A percentile compares a stretch with the other conserved stretches of the same genome.
phyloP scores from a whole-genome alignment of 2,329 filamentous ascomycete species.

The Elsinoe perseae region DNA sequence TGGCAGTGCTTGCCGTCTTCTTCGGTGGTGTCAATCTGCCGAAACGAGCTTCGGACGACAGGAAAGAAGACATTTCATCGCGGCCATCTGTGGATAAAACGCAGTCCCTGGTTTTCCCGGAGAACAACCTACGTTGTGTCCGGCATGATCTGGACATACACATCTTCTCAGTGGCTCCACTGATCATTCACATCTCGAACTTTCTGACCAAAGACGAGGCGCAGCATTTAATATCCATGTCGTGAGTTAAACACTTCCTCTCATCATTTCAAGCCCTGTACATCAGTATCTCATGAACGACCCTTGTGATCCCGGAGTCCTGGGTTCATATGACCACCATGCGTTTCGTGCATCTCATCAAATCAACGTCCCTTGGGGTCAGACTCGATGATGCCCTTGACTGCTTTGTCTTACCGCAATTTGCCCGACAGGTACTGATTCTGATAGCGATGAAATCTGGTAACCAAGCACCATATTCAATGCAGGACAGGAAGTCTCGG shows the following conservation, averaged over 20 bases:
- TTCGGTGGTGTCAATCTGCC: slow-evolving; percentile 24
- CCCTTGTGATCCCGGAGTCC: neutral
- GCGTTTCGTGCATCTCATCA: neutral
- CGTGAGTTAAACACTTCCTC: slow-evolving; percentile 33
- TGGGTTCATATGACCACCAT: no score
- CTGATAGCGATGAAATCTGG: slow-evolving; percentile 39
- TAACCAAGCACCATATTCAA: slow-evolving; percentile 49
- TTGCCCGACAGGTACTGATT: slow-evolving; percentile 4
- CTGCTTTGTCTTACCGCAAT: no score
- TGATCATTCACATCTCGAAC: slow-evolving; percentile 52
- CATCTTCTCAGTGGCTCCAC: slow-evolving; percentile 46
- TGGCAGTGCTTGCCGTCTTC: slow-evolving; percentile 27
- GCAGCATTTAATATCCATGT: slow-evolving; percentile 45
- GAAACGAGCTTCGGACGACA: neutral
- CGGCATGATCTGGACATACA: slow-evolving; percentile 37
- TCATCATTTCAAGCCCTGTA: slow-evolving; percentile 15
- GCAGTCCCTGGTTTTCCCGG: slow-evolving; percentile 35
- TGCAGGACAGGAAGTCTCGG: slow-evolving; percentile 39
- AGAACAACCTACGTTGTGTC: slow-evolving; percentile 32
- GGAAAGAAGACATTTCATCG: neutral
- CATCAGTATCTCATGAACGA: neutral
- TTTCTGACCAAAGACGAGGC: slow-evolving; percentile 46
- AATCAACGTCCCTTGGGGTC: no score
- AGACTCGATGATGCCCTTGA: no score
- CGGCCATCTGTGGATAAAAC: slow-evolving; percentile 27